Evolutionary conservation across 1,139 yeast genomes (phyloP).

Genomic region (Nadsonia commutata): DNA sequence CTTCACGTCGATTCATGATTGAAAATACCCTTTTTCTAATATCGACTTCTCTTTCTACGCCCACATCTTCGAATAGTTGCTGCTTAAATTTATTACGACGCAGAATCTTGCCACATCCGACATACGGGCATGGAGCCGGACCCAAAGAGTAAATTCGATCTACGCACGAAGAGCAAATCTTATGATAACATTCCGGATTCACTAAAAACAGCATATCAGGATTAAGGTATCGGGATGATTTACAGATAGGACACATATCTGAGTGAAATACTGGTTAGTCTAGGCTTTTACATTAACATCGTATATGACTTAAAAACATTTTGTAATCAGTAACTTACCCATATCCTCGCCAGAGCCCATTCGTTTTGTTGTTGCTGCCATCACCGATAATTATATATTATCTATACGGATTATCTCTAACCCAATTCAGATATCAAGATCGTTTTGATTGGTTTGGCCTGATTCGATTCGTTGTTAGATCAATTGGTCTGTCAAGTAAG

Average conservation of each 20-base stretch:
- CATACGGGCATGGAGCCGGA: slow-evolving; percentile 94
- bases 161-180: slow-evolving; percentile 92
- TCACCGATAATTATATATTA: too few relatives aligned
- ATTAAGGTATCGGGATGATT: slow-evolving; percentile 83
- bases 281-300: slow-evolving; percentile 6
- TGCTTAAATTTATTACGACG: slow-evolving; percentile 82
- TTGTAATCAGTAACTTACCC: background rate
- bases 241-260: slow-evolving; percentile 96
- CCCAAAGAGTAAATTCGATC: slow-evolving; percentile 88
- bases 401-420: too few relatives aligned
- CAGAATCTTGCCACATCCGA: slow-evolving; percentile 74
- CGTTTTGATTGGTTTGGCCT: background rate
- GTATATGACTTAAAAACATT: background rate
- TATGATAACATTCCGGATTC: slow-evolving; percentile 95
- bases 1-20: slow-evolving; percentile 68
- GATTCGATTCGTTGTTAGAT: background rate
- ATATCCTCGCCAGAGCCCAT: background rate
- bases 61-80: slow-evolving; percentile 81
- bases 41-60: slow-evolving; percentile 84
- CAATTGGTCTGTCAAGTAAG: background rate
- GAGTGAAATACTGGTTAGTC: slow-evolving; percentile 3
- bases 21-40: slow-evolving; percentile 62
- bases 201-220: slow-evolving; percentile 88
- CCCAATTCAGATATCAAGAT: background rate
- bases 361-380: background rate